Evolutionary conservation across 441 rosid genomes (phyloP).

Genomic region (Arabidopsis hybrid): DNA sequence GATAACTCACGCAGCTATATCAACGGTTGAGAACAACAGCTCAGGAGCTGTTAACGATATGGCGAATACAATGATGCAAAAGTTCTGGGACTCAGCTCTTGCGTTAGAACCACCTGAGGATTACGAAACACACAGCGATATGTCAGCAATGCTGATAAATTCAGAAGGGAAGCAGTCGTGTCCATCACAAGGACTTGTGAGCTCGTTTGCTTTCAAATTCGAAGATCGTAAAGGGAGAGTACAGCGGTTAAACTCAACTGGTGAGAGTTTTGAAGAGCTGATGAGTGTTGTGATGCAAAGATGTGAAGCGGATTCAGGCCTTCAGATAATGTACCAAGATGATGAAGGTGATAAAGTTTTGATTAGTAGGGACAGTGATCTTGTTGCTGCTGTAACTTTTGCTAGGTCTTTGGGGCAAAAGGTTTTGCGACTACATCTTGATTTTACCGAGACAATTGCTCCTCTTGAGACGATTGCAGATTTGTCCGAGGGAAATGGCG

Average conservation of each 20-base stretch:
- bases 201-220: conserved; percentile 77
- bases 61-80: conserved; percentile 94
- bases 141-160: conserved; percentile 66
- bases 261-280: conserved; percentile 74
- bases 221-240: conserved; percentile 78
- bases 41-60: conserved; percentile 85
- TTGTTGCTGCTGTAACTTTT: conserved; percentile 64
- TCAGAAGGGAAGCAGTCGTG: conserved; percentile 68
- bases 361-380: conserved; percentile 71
- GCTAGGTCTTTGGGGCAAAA: conserved; percentile 70
- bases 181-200: conserved; percentile 71
- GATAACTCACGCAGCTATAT: conserved; percentile 89
- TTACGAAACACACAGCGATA: conserved; percentile 80
- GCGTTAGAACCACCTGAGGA: conserved; percentile 84
- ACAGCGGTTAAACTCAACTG: conserved; percentile 74
- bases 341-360: conserved; percentile 87
- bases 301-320: conserved; percentile 19
- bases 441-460: conserved; percentile 23
- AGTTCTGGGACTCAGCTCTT: conserved; percentile 95
- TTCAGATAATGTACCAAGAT: conserved; percentile 66
- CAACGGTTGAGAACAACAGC: conserved; percentile 74
- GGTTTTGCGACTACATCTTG: conserved; percentile 45
- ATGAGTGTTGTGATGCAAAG: conserved; percentile 65
- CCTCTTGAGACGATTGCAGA: conserved; percentile 23
- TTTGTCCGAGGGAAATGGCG: conserved; percentile 8